Percentiles rank a stretch among this genome's conserved stretches.
phyloP scores from a whole-genome alignment of 345 rosid species.

The Camelina hispida region DNA sequence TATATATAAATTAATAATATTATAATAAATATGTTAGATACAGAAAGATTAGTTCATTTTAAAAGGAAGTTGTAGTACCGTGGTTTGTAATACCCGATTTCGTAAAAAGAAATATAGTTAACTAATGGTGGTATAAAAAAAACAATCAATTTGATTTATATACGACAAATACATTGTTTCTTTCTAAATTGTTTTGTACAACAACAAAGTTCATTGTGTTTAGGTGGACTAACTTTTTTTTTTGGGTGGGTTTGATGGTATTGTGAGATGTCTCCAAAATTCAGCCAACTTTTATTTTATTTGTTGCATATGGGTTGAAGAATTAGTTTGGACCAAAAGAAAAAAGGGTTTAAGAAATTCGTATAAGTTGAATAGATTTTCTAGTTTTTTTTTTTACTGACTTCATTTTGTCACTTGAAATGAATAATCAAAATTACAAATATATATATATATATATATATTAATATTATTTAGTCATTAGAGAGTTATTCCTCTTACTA shows the following conservation, averaged over 20 bases:
- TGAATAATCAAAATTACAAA: conserved; percentile 9
- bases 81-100: conserved; percentile 8
- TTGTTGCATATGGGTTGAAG: neutral
- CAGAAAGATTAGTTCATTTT: conserved; percentile 14
- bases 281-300: neutral
- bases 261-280: neutral
- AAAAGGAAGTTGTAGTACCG: conserved; percentile 7
- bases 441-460: too few species aligned
- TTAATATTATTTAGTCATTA: neutral
- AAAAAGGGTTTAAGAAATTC: neutral
- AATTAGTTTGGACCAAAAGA: too few species aligned
- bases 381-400: neutral
- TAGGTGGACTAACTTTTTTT: conserved; percentile 25
- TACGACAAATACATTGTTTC: conserved; percentile 9
- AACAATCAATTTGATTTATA: neutral
- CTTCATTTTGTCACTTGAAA: neutral
- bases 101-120: conserved; percentile 4
- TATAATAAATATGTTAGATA: conserved; percentile 16
- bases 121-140: conserved; percentile 15
- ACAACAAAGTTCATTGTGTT: conserved; percentile 25
- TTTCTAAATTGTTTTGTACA: neutral
- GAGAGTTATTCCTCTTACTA: neutral
- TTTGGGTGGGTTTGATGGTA: conserved; percentile 10
- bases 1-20: neutral
- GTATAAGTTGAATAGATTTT: neutral